phyloP scores from a whole-genome alignment of 192 early-diverging fungal genomes.

The Lunasporangiospora selenospora region DNA sequence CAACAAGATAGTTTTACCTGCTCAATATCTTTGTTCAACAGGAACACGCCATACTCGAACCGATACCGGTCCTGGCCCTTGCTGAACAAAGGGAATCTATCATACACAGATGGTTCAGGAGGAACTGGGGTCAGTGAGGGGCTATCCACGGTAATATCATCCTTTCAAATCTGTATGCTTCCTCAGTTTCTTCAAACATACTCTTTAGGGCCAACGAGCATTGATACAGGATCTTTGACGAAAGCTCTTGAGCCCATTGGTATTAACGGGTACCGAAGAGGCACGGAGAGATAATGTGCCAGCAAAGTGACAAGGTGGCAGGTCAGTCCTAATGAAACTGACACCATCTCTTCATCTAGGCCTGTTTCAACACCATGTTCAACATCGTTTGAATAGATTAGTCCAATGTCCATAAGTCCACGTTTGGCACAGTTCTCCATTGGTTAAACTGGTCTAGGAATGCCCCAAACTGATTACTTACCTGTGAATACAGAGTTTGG shows the following conservation, averaged over 20 bases:
- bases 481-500: constrained; percentile 63
- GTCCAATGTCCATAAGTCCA: neutral
- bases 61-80: constrained; percentile 70
- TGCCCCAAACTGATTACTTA: neutral
- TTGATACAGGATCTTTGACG: constrained; percentile 58
- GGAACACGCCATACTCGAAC: constrained; percentile 86
- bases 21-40: constrained; percentile 88
- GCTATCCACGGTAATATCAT: too few relatives aligned
- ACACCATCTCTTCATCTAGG: constrained; percentile 64
- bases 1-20: constrained; percentile 67
- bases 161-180: neutral
- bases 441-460: neutral
- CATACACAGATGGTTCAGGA: neutral
- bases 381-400: neutral
- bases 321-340: constrained; percentile 75
- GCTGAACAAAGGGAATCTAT: constrained; percentile 77
- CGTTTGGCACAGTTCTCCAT: neutral
- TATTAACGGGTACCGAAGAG: constrained; percentile 75
- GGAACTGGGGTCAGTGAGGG: too few relatives aligned
- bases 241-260: constrained; percentile 78
- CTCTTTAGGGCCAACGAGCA: constrained; percentile 32
- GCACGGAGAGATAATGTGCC: constrained; percentile 72
- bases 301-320: constrained; percentile 73
- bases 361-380: constrained; percentile 18
- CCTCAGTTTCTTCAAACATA: constrained; percentile 4